Percentiles rank a stretch among this genome's conserved stretches.
These are phyloP conservation scores for Boehmeria nivea DNA, from an alignment of 306 rosid genomes.

Conservation along the genomic window DNA sequence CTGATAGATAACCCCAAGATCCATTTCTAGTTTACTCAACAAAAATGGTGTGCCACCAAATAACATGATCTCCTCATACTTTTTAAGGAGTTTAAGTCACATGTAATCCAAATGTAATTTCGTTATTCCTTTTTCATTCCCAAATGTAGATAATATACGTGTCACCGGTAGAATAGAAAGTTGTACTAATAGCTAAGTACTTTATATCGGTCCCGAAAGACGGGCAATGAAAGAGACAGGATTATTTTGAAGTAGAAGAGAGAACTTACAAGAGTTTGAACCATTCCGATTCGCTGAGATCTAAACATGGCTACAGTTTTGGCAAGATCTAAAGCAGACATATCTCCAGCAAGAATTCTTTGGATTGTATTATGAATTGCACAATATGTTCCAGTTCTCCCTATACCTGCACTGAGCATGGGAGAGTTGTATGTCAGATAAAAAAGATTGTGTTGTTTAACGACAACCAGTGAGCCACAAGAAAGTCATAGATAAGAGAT, in stretches of 20 bases:
- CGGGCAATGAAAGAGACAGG: background rate
- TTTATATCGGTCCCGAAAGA: background rate
- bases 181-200: background rate
- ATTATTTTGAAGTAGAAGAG: background rate
- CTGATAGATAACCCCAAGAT: no score
- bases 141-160: no score
- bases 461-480: background rate
- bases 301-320: conserved; percentile 62
- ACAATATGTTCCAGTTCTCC: conserved; percentile 94
- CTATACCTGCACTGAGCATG: conserved; percentile 94
- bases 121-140: no score
- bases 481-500: conserved; percentile 22
- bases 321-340: conserved; percentile 75
- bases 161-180: background rate
- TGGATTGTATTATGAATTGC: conserved; percentile 83
- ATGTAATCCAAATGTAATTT: no score
- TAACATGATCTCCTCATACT: no score
- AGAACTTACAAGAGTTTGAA: conserved; percentile 66
- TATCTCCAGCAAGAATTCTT: conserved; percentile 83
- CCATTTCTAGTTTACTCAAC: no score
- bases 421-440: conserved; percentile 40
- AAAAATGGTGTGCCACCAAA: no score
- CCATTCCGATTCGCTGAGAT: conserved; percentile 96
- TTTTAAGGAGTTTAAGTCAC: no score
- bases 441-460: conserved; percentile 9